These are phyloP conservation scores for Mortierella sp. DNA, from an alignment of 371 early-diverging fungal species.

Conservation along the genomic window DNA sequence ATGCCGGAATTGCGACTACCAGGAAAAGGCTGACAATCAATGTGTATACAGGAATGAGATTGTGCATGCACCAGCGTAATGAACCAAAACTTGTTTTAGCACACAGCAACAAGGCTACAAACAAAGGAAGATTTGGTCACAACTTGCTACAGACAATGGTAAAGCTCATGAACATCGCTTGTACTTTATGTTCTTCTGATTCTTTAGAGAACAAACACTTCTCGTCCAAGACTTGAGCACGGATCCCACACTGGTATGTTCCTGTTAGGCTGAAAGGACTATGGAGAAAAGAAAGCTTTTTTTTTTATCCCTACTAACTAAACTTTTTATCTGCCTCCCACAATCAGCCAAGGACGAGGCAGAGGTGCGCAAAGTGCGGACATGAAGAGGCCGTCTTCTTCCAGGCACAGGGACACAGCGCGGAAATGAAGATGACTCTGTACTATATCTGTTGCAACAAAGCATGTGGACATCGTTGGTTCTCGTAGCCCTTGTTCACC, in stretches of 20 bases:
- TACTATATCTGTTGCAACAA: constrained; percentile 91
- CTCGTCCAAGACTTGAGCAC: constrained; percentile 81
- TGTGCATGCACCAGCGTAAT: constrained; percentile 83
- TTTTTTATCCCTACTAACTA: too few species aligned
- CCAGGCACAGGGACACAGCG: constrained; percentile 68
- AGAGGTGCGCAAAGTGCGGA: constrained; percentile 80
- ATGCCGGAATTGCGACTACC: constrained; percentile 95
- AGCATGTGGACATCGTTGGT: constrained; percentile 85
- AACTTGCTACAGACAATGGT: too few species aligned
- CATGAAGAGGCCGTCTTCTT: constrained; percentile 89
- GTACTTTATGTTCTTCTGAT: neutral
- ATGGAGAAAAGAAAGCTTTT: too few species aligned
- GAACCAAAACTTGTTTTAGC: too few species aligned
- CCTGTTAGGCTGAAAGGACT: constrained; percentile 32
- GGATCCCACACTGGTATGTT: constrained; percentile 73
- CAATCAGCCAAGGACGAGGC: constrained; percentile 74
- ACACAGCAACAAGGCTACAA: too few species aligned
- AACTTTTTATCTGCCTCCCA: too few species aligned
- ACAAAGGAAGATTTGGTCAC: too few species aligned
- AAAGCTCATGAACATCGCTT: constrained; percentile 2
- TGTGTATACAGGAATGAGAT: constrained; percentile 92
- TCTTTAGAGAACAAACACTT: constrained; percentile 78
- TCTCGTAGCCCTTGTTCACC: constrained; percentile 22
- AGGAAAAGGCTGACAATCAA: constrained; percentile 85
- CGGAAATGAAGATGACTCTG: constrained; percentile 92